Evolutionary conservation across 1,284 basidiomycete species (phyloP), one percentile per base, ranked within the genome.

Genomic region (Inonotus obliquus): DNA sequence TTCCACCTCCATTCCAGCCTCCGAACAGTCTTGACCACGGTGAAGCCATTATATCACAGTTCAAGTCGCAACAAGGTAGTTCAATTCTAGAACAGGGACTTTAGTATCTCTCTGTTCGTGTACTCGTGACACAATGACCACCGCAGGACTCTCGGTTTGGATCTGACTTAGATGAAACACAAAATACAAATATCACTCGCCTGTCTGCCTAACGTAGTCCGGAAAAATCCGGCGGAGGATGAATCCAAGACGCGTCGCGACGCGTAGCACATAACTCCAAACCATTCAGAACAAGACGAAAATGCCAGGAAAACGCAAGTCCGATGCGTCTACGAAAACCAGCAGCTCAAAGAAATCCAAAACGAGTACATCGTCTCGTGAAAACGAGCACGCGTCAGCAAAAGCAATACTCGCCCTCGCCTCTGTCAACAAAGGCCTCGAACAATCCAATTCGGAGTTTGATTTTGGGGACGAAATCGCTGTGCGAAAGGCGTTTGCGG

Each of bases 231-330:
- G 32, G 21, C 51, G 51, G 51, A 52, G 51, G n/a, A 17, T 35
- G 32, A 37, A 52, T 21, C 11, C 13, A 51, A 37, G 27, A 29
- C 51, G 51, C 51, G 51, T 52, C 51, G 51, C 51, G 51, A 52
- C 27, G 51, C 51, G 51, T 52, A 2, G 32, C 13, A 35, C 2
- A 10, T 51, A 9, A 23, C 6, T 51, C 27, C n/a, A n/a, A n/a
- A n/a, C n/a, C n/a, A n/a, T n/a, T n/a, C n/a, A n/a, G n/a, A n/a
- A n/a, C n/a, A n/a, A n/a, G n/a, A 27, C 51, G 29, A 32, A 35
- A 4, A 52, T 52, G 51, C 14, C 51, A 2, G 29, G 11, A 52
- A 82, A 81, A 68, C 77, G 80, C 64, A 78, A 76, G 66, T 70
- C 70, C 17, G 72, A 74, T 61, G 65, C 69, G 6, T 32, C 54